These are phyloP conservation scores for Gnaphalium uliginosum DNA, from an alignment of 129 eudicot genomes.

Conservation along the genomic window DNA sequence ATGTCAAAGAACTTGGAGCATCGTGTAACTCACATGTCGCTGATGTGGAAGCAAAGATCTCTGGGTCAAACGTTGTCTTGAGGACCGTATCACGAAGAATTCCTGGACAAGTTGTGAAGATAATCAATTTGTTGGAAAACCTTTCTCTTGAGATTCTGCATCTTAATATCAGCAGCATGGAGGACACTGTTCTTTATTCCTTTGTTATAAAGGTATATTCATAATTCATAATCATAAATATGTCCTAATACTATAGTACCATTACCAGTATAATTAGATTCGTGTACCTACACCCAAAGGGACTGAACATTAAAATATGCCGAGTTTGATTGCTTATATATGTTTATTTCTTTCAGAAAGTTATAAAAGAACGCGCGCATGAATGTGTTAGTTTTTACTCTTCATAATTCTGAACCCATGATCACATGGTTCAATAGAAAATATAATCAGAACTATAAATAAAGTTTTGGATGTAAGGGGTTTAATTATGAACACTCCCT, in stretches of 20 bases:
- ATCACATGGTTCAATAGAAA: background rate
- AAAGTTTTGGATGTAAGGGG: background rate
- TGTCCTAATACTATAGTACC: background rate
- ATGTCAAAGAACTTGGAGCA: constrained; percentile 78
- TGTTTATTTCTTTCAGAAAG: too few relatives aligned
- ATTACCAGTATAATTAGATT: background rate
- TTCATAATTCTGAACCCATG: background rate
- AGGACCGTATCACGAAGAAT: constrained; percentile 74
- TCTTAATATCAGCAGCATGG: constrained; percentile 95
- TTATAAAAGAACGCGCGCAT: too few relatives aligned
- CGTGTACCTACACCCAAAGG: background rate
- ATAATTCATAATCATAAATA: too few relatives aligned
- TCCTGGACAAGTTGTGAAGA: constrained; percentile 86
- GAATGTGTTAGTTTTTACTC: background rate
- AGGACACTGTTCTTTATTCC: constrained; percentile 91
- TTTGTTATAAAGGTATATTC: constrained; percentile 80
- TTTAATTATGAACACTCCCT: background rate
- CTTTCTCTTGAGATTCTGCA: constrained; percentile 84
- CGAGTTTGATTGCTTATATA: too few relatives aligned
- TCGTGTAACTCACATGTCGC: constrained; percentile 84
- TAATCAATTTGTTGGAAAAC: constrained; percentile 65
- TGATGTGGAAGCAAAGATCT: constrained; percentile 90
- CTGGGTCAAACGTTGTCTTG: constrained; percentile 78
- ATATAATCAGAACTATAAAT: background rate
- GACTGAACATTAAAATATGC: background rate